Conservation (phyloP, 2,329 filamentous ascomycete species). For the Plenodomus biglobosus region DNA sequence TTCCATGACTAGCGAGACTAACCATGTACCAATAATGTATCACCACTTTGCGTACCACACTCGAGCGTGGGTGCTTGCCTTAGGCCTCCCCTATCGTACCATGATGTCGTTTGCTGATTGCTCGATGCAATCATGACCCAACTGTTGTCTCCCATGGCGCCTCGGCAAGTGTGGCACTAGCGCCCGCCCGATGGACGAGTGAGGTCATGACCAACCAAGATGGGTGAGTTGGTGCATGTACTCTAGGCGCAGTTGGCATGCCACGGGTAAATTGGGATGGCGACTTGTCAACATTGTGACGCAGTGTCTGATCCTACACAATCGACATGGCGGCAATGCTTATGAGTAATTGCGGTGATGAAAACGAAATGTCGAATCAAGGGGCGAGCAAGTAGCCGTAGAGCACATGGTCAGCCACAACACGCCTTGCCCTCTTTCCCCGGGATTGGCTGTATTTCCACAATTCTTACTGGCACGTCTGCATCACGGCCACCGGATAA, state of each 20-base stretch:
- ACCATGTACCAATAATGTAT: background rate
- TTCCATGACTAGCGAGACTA: background rate
- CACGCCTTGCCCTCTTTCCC: background rate
- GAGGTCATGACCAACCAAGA: background rate
- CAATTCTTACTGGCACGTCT: background rate
- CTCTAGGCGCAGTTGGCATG: conserved; percentile 5
- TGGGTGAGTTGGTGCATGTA: conserved; percentile 4
- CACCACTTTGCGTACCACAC: background rate
- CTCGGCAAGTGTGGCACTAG: background rate
- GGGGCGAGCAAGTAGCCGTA: too few species aligned
- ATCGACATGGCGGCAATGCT: background rate
- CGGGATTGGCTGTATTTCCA: background rate
- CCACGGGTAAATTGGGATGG: conserved; percentile 3
- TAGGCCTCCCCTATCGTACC: conserved; percentile 1
- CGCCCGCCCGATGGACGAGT: background rate
- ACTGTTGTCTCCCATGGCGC: conserved; percentile 6
- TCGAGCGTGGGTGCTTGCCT: conserved; percentile 1
- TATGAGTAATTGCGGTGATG: background rate
- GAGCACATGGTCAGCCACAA: background rate
- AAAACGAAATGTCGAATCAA: background rate
- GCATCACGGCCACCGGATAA: too few species aligned
- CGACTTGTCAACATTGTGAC: too few species aligned
- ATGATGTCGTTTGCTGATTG: too few species aligned
- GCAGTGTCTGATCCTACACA: background rate
- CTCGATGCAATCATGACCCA: conserved; percentile 9